Conservation (phyloP, 1,284 basidiomycete species). For the Austroboletus novae-zelandiae region DNA sequence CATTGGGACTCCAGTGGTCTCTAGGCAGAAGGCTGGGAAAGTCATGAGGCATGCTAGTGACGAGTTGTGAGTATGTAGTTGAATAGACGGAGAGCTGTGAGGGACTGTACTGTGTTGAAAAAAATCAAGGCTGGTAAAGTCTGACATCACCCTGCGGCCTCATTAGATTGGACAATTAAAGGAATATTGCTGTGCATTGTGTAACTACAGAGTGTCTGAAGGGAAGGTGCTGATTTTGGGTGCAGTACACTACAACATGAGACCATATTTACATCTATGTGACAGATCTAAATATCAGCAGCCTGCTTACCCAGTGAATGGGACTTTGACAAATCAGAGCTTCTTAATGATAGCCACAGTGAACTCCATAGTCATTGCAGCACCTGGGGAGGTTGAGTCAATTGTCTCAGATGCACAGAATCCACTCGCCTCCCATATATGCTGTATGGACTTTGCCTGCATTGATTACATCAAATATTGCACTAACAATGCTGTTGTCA, state of each 20-base stretch:
- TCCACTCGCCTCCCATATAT: conserved; percentile 87
- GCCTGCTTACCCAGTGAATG: neutral
- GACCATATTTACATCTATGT: conserved; percentile 29
- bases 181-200: no score
- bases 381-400: conserved; percentile 47
- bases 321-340: conserved; percentile 42
- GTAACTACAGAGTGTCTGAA: no score
- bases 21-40: neutral
- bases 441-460: conserved; percentile 89
- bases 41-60: neutral
- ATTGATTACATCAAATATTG: conserved; percentile 93
- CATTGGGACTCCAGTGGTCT: neutral
- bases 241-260: conserved; percentile 8
- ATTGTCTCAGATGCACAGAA: neutral
- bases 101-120: no score
- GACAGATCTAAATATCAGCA: conserved; percentile 6
- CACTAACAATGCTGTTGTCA: conserved; percentile 92
- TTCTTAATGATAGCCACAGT: conserved; percentile 86
- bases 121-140: no score
- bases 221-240: conserved; percentile 16
- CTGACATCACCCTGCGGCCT: conserved; percentile 30
- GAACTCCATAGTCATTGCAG: conserved; percentile 88
- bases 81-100: no score
- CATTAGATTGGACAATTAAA: no score
- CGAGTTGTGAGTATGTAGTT: no score